Evolutionary conservation across 106 monocot genomes (phyloP).

Genomic region (Triglochin maritima): DNA sequence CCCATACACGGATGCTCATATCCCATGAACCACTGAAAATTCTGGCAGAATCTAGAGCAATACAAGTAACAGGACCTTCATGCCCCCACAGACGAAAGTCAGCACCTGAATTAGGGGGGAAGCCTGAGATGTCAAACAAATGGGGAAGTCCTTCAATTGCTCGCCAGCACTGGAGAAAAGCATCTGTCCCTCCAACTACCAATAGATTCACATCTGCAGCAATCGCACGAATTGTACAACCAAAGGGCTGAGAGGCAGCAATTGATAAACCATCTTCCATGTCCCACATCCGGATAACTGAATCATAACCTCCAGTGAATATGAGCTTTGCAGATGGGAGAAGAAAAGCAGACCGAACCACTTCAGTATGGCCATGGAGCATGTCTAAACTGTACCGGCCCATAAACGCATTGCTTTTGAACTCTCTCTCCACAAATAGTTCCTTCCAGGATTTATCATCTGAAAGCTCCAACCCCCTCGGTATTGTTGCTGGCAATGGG

Average conservation of each 20-base stretch:
- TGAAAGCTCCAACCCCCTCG: not conserved
- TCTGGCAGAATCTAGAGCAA: slow-evolving; percentile 47
- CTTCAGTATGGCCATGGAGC: slow-evolving; percentile 61
- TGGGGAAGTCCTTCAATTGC: slow-evolving; percentile 38
- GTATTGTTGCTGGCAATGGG: slow-evolving; percentile 8
- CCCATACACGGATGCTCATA: slow-evolving; percentile 71
- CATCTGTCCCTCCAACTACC: slow-evolving; percentile 48
- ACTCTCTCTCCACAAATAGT: slow-evolving; percentile 63
- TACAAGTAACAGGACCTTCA: slow-evolving; percentile 78
- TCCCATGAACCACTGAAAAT: slow-evolving; percentile 89
- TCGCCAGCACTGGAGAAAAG: slow-evolving; percentile 71
- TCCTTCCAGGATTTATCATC: slow-evolving; percentile 50
- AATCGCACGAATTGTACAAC: slow-evolving; percentile 74
- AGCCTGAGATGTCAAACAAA: slow-evolving; percentile 36
- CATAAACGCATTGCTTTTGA: slow-evolving; percentile 55
- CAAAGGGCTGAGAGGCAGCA: slow-evolving; percentile 41
- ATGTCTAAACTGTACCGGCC: slow-evolving; percentile 50
- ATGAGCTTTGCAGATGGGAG: slow-evolving; percentile 44
- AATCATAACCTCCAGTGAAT: slow-evolving; percentile 72
- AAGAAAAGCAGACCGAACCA: slow-evolving; percentile 57
- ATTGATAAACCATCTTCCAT: slow-evolving; percentile 63
- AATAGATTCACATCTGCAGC: slow-evolving; percentile 49
- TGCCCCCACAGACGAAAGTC: slow-evolving; percentile 70
- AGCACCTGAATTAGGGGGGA: slow-evolving; percentile 4
- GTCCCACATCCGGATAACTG: slow-evolving; percentile 66